Base-by-base conservation (phyloP, 2,329 filamentous ascomycete genomes). In the Beauveria brongniartii region DNA sequence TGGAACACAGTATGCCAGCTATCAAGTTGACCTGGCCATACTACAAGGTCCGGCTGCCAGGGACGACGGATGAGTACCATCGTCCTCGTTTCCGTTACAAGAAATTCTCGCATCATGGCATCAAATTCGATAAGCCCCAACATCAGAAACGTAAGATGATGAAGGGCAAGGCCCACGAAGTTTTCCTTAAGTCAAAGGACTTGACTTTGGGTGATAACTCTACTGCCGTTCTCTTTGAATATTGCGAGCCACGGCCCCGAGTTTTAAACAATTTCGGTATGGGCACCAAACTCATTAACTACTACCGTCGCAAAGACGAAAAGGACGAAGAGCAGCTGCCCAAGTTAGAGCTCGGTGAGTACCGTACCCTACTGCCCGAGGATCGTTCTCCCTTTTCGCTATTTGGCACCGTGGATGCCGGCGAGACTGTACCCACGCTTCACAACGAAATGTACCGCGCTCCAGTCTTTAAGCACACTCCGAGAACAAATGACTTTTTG, bases 221-320 rank as follows among this genome's bases (percentile, higher is more conserved):
- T 0, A 89, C 87, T 47, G 87, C 91, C 22, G 82, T 97, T 5
- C 82, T 99, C 16, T 88, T 97, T 40, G 94, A 99, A 74, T 99
- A 99, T 72, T 95, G 91, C 9, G 94, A 99, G 74, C 92, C 97
- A 69, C 88, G 91, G 64, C 94, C 94, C 0, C 89, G 88, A 10
- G 91, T 96, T 63, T 78, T 99, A 64, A 97, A 93, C 48, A 97
- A 96, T 70, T 96, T 97, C 69, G 94, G 93, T 65, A 99, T 99
- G 94, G 92, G 92, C 57, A 96, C 89, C 72, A 89, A 92, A 58
- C 83, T 99, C 62, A 91, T 97, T 78, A 97, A 99, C 73, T 99
- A 97, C 74, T 97, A 97, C 71, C 89, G 92, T 62, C 91, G 91
- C 69, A 89, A 91, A 70, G 84, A 83, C 46, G 79, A 81, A 47